Percentiles rank a stretch among this genome's conserved stretches.
phyloP scores from a whole-genome alignment of 2,329 filamentous ascomycete genomes.

The Aurifilum marmelostoma region DNA sequence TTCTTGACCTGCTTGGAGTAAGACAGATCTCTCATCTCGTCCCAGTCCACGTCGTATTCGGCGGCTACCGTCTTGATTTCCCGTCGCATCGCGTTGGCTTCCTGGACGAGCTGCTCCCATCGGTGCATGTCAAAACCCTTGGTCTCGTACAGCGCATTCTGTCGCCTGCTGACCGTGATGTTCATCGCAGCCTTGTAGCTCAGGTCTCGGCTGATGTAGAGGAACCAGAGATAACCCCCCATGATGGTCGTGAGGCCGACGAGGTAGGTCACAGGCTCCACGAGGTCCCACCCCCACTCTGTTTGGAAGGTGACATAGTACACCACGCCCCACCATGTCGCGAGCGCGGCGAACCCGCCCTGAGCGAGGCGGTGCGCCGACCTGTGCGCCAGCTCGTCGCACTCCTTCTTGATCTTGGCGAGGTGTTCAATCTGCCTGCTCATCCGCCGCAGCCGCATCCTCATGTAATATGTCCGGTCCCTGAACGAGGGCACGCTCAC shows the following conservation, averaged over 20 bases:
- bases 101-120: constrained; percentile 80
- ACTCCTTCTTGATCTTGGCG: constrained; percentile 77
- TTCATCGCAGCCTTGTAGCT: constrained; percentile 87
- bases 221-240: constrained; percentile 89
- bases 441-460: constrained; percentile 74
- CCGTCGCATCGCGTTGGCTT: constrained; percentile 74
- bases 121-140: constrained; percentile 74
- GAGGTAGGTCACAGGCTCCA: constrained; percentile 89
- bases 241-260: constrained; percentile 86
- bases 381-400: constrained; percentile 75
- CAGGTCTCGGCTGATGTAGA: constrained; percentile 89
- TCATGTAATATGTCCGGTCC: constrained; percentile 87
- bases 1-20: constrained; percentile 59
- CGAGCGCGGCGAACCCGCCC: constrained; percentile 73
- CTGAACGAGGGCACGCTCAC: constrained; percentile 86
- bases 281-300: constrained; percentile 83
- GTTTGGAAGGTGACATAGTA: constrained; percentile 75
- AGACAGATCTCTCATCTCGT: constrained; percentile 75
- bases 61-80: constrained; percentile 81
- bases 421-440: constrained; percentile 69
- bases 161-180: constrained; percentile 78
- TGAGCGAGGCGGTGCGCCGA: constrained; percentile 80
- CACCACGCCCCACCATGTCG: constrained; percentile 80
- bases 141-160: constrained; percentile 74
- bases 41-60: constrained; percentile 91